phyloP scores from a whole-genome alignment of 1,284 basidiomycete species.

The Cryptococcus amylolentus region DNA sequence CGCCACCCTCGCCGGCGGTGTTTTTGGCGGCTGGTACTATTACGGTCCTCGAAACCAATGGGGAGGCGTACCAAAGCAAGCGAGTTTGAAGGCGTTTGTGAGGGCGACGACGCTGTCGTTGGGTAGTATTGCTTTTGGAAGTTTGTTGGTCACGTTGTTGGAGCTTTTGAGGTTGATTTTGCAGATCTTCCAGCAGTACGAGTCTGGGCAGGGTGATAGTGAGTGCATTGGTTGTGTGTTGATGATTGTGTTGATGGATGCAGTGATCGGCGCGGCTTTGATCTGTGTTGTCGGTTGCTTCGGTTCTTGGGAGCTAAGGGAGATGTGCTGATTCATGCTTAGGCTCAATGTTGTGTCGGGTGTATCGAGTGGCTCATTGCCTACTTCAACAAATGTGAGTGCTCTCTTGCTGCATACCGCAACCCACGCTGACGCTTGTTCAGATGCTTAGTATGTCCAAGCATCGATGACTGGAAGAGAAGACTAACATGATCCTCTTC shows the following conservation, averaged over 20 bases:
- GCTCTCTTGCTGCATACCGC: neutral
- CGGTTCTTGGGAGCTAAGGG: too few relatives aligned
- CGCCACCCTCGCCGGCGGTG: constrained; percentile 72
- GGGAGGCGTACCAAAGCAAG: constrained; percentile 59
- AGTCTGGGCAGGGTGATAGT: constrained; percentile 72
- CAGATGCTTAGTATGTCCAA: constrained; percentile 34
- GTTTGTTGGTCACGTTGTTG: constrained; percentile 79
- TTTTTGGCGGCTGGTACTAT: constrained; percentile 55
- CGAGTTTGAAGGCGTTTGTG: constrained; percentile 66
- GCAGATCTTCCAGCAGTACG: constrained; percentile 63
- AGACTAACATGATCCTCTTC: neutral
- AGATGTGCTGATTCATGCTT: constrained; percentile 25
- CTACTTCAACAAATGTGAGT: constrained; percentile 70
- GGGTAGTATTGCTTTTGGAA: constrained; percentile 86
- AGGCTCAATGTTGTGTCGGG: constrained; percentile 72
- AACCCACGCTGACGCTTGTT: neutral
- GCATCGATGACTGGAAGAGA: neutral
- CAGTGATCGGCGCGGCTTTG: constrained; percentile 1
- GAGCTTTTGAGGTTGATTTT: constrained; percentile 70
- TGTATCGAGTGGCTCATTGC: constrained; percentile 67
- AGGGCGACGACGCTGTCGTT: constrained; percentile 80
- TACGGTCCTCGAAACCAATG: constrained; percentile 41
- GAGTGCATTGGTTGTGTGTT: constrained; percentile 33
- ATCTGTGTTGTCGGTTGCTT: neutral
- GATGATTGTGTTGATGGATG: neutral